These are phyloP conservation scores for Tuber umbilicatum DNA, from an alignment of 495 filamentous ascomycete genomes.

Conservation along the genomic window DNA sequence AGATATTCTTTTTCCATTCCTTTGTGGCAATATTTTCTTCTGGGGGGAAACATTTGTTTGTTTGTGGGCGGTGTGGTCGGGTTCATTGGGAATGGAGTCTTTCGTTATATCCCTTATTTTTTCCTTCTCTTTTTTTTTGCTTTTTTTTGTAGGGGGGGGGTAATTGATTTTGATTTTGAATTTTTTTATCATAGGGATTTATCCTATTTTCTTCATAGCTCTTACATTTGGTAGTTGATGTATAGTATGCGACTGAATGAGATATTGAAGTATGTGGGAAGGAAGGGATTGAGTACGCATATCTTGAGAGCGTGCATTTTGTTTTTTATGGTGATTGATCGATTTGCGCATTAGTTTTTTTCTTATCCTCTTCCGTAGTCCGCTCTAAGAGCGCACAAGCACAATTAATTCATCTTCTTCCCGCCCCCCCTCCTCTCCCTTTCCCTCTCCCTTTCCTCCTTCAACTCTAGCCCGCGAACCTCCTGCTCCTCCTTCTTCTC, in stretches of 20 bases:
- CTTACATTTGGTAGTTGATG: background rate
- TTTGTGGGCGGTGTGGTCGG: conserved; percentile 11
- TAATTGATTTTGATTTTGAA: background rate
- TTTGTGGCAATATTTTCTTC: background rate
- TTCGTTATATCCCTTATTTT: conserved; percentile 10
- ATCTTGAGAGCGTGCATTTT: background rate
- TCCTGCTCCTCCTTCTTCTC: conserved; percentile 87
- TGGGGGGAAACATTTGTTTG: background rate
- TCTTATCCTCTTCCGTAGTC: background rate
- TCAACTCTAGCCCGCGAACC: conserved; percentile 55
- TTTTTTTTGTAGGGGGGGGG: conserved; percentile 2
- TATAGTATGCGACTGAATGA: background rate
- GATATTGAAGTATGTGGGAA: background rate
- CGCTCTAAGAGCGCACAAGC: background rate
- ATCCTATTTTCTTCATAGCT: background rate
- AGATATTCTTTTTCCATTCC: background rate
- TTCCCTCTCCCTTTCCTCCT: conserved; percentile 50
- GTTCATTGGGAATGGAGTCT: conserved; percentile 39
- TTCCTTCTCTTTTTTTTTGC: conserved; percentile 2
- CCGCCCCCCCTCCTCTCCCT: conserved; percentile 41
- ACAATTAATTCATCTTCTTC: conserved; percentile 44
- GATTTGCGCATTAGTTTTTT: background rate
- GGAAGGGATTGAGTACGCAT: background rate
- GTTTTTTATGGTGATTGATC: background rate
- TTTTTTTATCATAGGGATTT: background rate